Evolutionary conservation across 2,329 filamentous ascomycete species (phyloP).

Genomic region (Orbilia quercus): DNA sequence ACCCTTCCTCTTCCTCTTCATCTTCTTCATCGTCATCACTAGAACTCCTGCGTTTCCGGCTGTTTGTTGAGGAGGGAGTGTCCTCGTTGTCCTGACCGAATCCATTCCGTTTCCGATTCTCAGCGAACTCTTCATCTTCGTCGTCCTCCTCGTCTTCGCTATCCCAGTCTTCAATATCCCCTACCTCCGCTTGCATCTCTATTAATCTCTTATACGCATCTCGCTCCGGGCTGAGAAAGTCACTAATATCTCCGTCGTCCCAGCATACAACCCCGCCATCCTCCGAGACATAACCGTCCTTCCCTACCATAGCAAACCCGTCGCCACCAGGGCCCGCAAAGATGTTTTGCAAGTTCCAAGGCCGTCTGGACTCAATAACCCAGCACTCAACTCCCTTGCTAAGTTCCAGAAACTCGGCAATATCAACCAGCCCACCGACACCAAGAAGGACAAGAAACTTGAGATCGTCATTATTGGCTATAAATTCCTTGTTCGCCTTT

Average conservation of each 20-base stretch:
- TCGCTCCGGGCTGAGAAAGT: conserved; percentile 78
- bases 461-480: conserved; percentile 59
- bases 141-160: conserved; percentile 71
- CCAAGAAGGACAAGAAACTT: conserved; percentile 85
- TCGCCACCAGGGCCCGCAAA: conserved; percentile 73
- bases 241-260: conserved; percentile 94
- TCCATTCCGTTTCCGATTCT: conserved; percentile 60
- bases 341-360: conserved; percentile 94
- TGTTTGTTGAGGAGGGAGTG: conserved; percentile 52
- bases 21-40: conserved; percentile 76
- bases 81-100: conserved; percentile 62
- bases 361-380: conserved; percentile 89
- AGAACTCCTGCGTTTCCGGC: conserved; percentile 81
- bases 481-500: conserved; percentile 63
- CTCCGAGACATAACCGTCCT: conserved; percentile 30
- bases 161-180: conserved; percentile 74
- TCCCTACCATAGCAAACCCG: conserved; percentile 40
- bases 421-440: conserved; percentile 88
- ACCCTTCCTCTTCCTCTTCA: conserved; percentile 78
- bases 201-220: conserved; percentile 86
- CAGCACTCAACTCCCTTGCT: conserved; percentile 88
- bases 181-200: conserved; percentile 89
- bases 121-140: conserved; percentile 61
- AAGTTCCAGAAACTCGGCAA: conserved; percentile 82
- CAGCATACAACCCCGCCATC: conserved; percentile 83